Evolutionary conservation across 306 rosid genomes (phyloP), one percentile per base, ranked within the genome.

Genomic region (Comarum palustre): DNA sequence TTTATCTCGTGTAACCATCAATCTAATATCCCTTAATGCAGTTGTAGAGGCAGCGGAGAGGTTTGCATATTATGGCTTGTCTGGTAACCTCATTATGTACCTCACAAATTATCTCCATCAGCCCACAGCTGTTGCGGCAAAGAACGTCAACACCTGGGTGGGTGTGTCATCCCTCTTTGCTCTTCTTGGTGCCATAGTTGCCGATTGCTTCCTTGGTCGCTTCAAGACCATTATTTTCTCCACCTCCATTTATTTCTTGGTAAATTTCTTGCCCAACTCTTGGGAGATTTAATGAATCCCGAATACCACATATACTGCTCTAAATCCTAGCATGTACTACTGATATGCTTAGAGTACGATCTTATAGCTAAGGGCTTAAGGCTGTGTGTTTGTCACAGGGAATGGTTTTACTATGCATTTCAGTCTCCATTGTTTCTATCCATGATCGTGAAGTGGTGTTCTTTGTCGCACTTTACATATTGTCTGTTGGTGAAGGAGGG

Each of bases 401-500:
- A 68, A 85, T 83, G 85, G 69, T 79, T 27, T 45, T 88, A 36
- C 71, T 91, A 77, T 82, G 90, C 4, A 25, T 91, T 9, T 88
- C 92, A 1, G 90, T 48, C 73, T 32, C 75, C 90, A 0, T 78
- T 46, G 47, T 89, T 2, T 78, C 82, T 0, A 1, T 2, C 11
- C 47, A 20, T 0, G 61, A 72, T 13, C 76, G 81, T 19, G 78
- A 79, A 12, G 36, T 46, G 0, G 66, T 80, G n/a, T 87, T 83
- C 31, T 87, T 86, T 11, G 1, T 77, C n/a, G 87, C 85, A 0
- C 90, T 91, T 63, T 86, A 91, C 73, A 77, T 83, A 47, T 36
- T 89, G 0, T 76, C 97, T 6, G 42, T 91, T 1, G 97, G 96
- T 0, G 87, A 86, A 68, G 97, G 96, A 0, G 97, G 97, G 0